A percentile compares a stretch with the other conserved stretches of the same genome.
phyloP scores from a whole-genome alignment of 345 rosid species.

The Acer campestre region DNA sequence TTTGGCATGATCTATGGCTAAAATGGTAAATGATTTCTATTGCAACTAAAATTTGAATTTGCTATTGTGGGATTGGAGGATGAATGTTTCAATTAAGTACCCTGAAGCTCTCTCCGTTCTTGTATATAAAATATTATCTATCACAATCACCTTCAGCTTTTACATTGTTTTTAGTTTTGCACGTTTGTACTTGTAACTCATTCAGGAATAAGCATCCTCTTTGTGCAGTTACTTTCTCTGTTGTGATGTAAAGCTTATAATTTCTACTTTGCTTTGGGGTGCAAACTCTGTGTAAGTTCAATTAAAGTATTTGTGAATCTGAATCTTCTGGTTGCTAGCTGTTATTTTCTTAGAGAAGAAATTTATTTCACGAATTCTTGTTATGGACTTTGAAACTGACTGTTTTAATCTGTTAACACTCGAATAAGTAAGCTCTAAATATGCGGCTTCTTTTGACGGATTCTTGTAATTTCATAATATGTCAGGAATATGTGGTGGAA shows the following conservation, averaged over 20 bases:
- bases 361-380: background rate
- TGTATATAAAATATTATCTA: background rate
- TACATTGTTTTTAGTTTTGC: background rate
- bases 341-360: slow-evolving; percentile 11
- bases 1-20: background rate
- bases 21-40: no score
- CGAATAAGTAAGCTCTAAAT: background rate
- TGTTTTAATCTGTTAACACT: background rate
- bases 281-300: background rate
- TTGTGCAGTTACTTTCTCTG: background rate
- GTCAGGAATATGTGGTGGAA: slow-evolving; percentile 93
- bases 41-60: background rate
- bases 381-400: background rate
- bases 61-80: background rate
- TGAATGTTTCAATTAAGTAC: background rate
- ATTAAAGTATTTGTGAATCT: background rate
- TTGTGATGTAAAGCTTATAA: no score
- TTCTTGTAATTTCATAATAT: slow-evolving; percentile 6
- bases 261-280: no score
- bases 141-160: background rate
- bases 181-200: background rate
- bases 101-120: background rate
- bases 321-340: slow-evolving; percentile 13
- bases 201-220: slow-evolving; percentile 3
- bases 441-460: background rate